A percentile compares a stretch with the other conserved stretches of the same genome.
These are phyloP conservation scores for Talaromyces borbonicus DNA, from an alignment of 495 filamentous ascomycete species.

Conservation along the genomic window DNA sequence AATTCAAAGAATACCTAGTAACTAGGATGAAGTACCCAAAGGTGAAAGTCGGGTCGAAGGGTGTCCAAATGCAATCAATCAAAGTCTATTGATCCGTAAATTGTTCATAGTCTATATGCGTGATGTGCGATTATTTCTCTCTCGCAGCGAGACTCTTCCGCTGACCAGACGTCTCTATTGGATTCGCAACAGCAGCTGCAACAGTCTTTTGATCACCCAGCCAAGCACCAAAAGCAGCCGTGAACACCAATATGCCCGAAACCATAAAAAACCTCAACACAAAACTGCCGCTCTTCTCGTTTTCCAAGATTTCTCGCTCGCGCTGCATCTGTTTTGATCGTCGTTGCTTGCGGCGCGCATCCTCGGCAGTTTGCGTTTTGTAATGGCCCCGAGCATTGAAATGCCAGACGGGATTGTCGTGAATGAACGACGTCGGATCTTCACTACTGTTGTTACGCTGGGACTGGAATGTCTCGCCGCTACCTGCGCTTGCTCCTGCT, in stretches of 20 bases:
- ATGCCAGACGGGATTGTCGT: slow-evolving; percentile 48
- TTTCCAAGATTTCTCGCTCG: slow-evolving; percentile 15
- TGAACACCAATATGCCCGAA: slow-evolving; percentile 25
- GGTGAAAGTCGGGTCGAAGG: too few species aligned
- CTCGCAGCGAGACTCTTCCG: neutral
- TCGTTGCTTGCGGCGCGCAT: slow-evolving; percentile 31
- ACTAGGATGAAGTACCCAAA: too few species aligned
- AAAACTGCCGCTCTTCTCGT: slow-evolving; percentile 24
- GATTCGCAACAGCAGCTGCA: neutral
- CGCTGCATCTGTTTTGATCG: slow-evolving; percentile 5
- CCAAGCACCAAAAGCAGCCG: slow-evolving; percentile 16
- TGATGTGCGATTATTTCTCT: too few species aligned
- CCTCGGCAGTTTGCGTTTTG: slow-evolving; percentile 54
- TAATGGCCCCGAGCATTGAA: slow-evolving; percentile 61
- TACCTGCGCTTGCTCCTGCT: neutral
- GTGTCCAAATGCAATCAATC: neutral
- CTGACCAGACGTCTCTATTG: neutral
- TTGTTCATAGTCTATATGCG: too few species aligned
- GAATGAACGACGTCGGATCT: slow-evolving; percentile 35
- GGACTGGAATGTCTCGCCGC: too few species aligned
- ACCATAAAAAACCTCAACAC: slow-evolving; percentile 37
- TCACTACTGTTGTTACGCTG: slow-evolving; percentile 13
- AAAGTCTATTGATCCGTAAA: too few species aligned
- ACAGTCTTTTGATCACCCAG: neutral
- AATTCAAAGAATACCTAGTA: too few species aligned